phyloP scores from a whole-genome alignment of 805 yeast genomes.

The Starmerella stigmatis region DNA sequence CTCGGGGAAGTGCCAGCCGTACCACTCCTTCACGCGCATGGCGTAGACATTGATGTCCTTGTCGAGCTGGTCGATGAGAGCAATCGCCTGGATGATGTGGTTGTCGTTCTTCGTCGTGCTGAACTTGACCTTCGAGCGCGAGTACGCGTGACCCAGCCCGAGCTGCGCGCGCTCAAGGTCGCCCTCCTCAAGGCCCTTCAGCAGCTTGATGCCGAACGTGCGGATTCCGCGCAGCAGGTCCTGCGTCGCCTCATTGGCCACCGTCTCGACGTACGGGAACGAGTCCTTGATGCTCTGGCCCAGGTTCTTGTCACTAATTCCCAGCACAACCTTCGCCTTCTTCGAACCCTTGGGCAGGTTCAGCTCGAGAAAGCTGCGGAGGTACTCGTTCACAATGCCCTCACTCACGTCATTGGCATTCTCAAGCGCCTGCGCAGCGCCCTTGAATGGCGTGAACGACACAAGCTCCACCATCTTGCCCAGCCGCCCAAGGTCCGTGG shows the following conservation, averaged over 20 bases:
- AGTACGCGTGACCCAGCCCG: slow-evolving; percentile 98
- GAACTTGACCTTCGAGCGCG: slow-evolving; percentile 97
- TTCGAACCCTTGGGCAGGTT: slow-evolving; percentile 74
- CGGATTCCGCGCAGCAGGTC: slow-evolving; percentile 93
- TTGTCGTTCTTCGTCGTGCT: slow-evolving; percentile 97
- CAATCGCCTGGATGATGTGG: slow-evolving; percentile 98
- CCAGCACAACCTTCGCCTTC: slow-evolving; percentile 52
- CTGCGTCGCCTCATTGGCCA: slow-evolving; percentile 84
- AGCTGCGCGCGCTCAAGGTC: slow-evolving; percentile 96
- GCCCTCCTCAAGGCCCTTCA: slow-evolving; percentile 86
- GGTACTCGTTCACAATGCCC: slow-evolving; percentile 87
- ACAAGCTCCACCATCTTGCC: slow-evolving; percentile 88
- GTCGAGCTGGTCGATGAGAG: slow-evolving; percentile 91
- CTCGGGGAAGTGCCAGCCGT: slow-evolving; percentile 98
- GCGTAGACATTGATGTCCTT: slow-evolving; percentile 96
- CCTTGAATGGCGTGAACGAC: slow-evolving; percentile 96
- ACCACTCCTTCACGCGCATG: slow-evolving; percentile 97
- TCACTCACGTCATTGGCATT: slow-evolving; percentile 97
- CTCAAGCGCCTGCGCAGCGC: slow-evolving; percentile 98
- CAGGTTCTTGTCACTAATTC: slow-evolving; percentile 86
- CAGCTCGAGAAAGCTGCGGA: slow-evolving; percentile 78
- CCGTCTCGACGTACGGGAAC: slow-evolving; percentile 81
- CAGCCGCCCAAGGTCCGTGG: slow-evolving; percentile 73
- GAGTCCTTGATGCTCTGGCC: slow-evolving; percentile 94
- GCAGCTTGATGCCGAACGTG: slow-evolving; percentile 74